Base-by-base conservation (phyloP, 2,329 filamentous ascomycete species). In the Paramyrothecium roridum region DNA sequence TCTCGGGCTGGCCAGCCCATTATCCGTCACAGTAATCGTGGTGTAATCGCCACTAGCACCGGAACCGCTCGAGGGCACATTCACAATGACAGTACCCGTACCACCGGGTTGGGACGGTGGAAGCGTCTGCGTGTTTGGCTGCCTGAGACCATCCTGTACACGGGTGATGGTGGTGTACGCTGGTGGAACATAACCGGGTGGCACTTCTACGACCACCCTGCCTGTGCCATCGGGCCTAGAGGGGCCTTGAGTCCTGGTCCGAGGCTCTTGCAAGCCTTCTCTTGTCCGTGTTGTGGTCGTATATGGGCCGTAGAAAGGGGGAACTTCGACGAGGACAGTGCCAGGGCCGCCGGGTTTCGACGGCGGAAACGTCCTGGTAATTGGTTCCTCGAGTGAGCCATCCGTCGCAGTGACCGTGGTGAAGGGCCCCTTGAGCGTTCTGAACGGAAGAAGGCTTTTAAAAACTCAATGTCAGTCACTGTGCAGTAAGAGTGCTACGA, bases 21-120 rank as follows among this genome's bases (percentile, higher is more conserved):
- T n/a, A 26, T 50, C n/a, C 22, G 48, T 50, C 48, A 23, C 22
- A 19, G 48, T 50, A 26, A 50, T 50, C 17, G 48, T 50, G 48
- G 26, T 19, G 26, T 50, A 50, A 3, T 21, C n/a, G 13, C 30
- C 19, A 40, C n/a, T 26, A 3, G 7, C 49, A 16, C 22, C 19
- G n/a, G 49, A 13, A 17, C 48, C 3, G 6, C 26, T 13, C 13
- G 22, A 16, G 26, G 48, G 48, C 30, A 51, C 49, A 22, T n/a
- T 33, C 13, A 51, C 33, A 51, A 51, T 51, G 30, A 51, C 30
- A 33, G 33, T 51, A 2, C 26, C 49, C n/a, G 30, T 16, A 40
- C 40, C 49, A 51, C 17, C 30, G 3, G 49, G 30, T 10, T 51
- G 40, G 11, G 49, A n/a, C 12, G 49, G 49, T 10, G 26, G 19